These are phyloP conservation scores for Chaetothyriales sp. DNA, from an alignment of 2,329 filamentous ascomycete genomes.

Conservation along the genomic window DNA sequence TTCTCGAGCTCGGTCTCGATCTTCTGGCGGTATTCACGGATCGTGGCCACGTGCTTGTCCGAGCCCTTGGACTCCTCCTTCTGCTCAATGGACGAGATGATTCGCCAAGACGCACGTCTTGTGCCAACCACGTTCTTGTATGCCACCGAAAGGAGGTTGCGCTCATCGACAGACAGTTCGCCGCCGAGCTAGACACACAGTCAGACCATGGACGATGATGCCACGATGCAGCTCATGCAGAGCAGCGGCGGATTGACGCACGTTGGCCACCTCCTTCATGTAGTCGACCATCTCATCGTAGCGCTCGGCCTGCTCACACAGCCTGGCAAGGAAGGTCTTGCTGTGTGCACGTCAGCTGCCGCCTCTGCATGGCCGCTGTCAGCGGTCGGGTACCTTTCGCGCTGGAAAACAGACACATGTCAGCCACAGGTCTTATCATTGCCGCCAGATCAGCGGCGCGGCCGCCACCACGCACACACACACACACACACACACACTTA, in stretches of 20 bases:
- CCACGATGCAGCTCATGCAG: constrained; percentile 14
- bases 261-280: constrained; percentile 99
- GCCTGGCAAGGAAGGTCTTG: constrained; percentile 99
- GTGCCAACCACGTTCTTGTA: constrained; percentile 99
- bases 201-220: constrained; percentile 10
- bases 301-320: constrained; percentile 99
- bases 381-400: constrained; percentile 49
- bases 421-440: constrained; percentile 29
- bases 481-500: constrained; percentile 43
- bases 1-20: constrained; percentile 95
- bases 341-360: constrained; percentile 40
- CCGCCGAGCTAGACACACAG: constrained; percentile 44
- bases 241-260: constrained; percentile 28
- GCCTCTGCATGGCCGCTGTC: neutral
- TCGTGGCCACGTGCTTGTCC: constrained; percentile 84
- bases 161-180: constrained; percentile 56
- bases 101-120: constrained; percentile 96
- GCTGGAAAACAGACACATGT: constrained; percentile 35
- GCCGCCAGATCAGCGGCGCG: constrained; percentile 22
- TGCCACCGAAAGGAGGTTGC: constrained; percentile 91
- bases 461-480: constrained; percentile 34
- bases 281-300: constrained; percentile 99
- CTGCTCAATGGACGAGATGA: constrained; percentile 99
- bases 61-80: constrained; percentile 99
- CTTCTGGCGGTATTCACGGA: constrained; percentile 96